Evolutionary conservation across 176 grass and related monocot genomes (phyloP), one percentile per base, ranked within the genome.

Genomic region (Phoenix roebelenii): DNA sequence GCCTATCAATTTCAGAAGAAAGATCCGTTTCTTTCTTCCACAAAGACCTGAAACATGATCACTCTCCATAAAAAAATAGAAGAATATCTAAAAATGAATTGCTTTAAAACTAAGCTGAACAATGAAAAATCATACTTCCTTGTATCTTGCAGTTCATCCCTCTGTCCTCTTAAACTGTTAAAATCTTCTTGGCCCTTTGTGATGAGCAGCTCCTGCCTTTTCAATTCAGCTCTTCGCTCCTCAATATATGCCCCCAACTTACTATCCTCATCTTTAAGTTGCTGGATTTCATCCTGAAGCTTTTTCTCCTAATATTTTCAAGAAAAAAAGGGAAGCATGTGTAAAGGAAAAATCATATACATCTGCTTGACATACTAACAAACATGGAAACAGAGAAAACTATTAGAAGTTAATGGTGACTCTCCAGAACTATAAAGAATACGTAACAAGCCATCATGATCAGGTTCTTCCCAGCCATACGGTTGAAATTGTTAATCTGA

Each of bases 251-350:
- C 65, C 15, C 63, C 77, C 55, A 91, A 73, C 39, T 81, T 76
- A 59, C 24, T 61, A 44, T 87, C 82, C 72, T 97, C 92, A 50
- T 77, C 51, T 79, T 87, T 85, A 51, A 97, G 75, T 72, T 97
- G 87, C 61, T 97, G 78, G 57, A 91, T 97, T 80, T 97, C 92
- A 19, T 84, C 84, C 85, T 91, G 81, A 82, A 91, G 84, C 80
- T 76, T 63, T 72, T 72, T 64, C 74, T 91, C 84, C 92, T 97
- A 52, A 69, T 65, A 70, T 50, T 58, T 78, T 3, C 16, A 72
- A 72, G 39, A 51, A 54, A 60, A 51, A 25, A 16, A 53, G 50
- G 49, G 35, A 44, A 12, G 35, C 22, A 71, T 35, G 60, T 56
- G 30, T 54, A 18, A 76, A 61, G 54, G 28, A 75, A 18, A 44